phyloP scores from a whole-genome alignment of 257 asterid species.

The Scutellaria barbata region DNA sequence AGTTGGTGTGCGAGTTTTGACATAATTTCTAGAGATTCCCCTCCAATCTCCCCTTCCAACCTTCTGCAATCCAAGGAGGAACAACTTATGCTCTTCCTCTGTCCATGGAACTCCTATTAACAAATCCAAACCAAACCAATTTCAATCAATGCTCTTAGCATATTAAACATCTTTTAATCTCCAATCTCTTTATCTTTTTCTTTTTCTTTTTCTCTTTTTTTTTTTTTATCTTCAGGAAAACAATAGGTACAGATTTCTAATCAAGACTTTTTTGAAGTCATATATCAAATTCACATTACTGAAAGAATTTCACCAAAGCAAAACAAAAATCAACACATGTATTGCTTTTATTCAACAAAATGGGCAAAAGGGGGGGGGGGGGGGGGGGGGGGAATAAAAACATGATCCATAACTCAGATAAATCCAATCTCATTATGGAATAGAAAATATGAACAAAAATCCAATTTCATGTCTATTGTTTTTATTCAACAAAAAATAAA shows the following conservation, averaged over 20 bases:
- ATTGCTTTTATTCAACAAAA: not conserved
- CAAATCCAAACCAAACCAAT: slow-evolving; percentile 18
- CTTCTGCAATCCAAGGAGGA: slow-evolving; percentile 79
- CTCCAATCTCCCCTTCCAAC: slow-evolving; percentile 93
- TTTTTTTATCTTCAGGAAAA: not conserved
- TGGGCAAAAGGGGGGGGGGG: not conserved
- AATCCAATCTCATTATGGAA: not conserved
- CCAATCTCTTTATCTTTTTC: no score
- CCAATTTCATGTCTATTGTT: no score
- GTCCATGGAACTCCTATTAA: slow-evolving; percentile 85
- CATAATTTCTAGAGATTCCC: slow-evolving; percentile 85
- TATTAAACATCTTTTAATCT: not conserved
- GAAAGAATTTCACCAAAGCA: slow-evolving; percentile 10
- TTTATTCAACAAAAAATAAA: no score
- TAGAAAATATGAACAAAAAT: not conserved
- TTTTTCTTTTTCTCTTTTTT: not conserved
- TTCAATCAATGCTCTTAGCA: not conserved
- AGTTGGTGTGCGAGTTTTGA: slow-evolving; percentile 88
- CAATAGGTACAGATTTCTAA: not conserved
- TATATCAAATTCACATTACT: not conserved
- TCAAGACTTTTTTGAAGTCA: not conserved
- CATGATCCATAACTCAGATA: not conserved
- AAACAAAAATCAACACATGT: not conserved
- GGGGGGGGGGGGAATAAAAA: not conserved
- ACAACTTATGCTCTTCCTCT: slow-evolving; percentile 84